Evolutionary conservation across 768 basidiomycete species (phyloP).

Genomic region (Kwoniella newhampshirensis): DNA sequence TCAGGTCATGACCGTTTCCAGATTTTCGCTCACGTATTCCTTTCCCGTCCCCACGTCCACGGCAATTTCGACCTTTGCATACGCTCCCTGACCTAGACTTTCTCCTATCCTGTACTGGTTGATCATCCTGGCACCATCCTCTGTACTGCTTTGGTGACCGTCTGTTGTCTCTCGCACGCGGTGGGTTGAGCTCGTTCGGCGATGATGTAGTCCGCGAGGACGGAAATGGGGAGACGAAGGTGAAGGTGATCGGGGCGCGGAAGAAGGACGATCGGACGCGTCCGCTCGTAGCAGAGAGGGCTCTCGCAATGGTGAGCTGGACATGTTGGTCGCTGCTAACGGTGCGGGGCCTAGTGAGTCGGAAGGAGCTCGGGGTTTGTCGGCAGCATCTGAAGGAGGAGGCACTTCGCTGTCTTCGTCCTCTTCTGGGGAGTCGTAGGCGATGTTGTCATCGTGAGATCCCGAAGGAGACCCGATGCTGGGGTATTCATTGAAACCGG

Average conservation of each 20-base stretch:
- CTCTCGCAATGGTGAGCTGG: conserved; percentile 18
- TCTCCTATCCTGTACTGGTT: conserved; percentile 51
- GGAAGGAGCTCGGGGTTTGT: conserved; percentile 7
- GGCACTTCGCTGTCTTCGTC: conserved; percentile 11
- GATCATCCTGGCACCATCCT: conserved; percentile 47
- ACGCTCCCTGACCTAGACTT: conserved; percentile 51
- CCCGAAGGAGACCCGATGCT: not conserved
- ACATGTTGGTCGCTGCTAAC: conserved; percentile 7
- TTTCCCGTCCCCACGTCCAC: conserved; percentile 51
- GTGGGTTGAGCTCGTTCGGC: conserved; percentile 41
- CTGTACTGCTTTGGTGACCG: conserved; percentile 42
- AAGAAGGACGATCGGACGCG: conserved; percentile 19
- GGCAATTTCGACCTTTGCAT: conserved; percentile 52
- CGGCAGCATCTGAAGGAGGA: not conserved
- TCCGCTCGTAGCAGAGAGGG: conserved; percentile 8
- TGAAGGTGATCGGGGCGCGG: too few relatives aligned
- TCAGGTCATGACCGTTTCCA: not conserved
- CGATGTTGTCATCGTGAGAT: conserved; percentile 7
- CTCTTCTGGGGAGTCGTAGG: conserved; percentile 29
- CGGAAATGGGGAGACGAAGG: conserved; percentile 34
- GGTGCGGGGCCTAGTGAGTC: conserved; percentile 19
- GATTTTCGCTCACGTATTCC: conserved; percentile 45
- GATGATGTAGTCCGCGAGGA: conserved; percentile 28
- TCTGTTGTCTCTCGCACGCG: conserved; percentile 47
- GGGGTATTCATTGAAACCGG: conserved; percentile 11